These are phyloP conservation scores for Pichia phayaonensis DNA, from an alignment of 805 yeast genomes.

Conservation along the genomic window DNA sequence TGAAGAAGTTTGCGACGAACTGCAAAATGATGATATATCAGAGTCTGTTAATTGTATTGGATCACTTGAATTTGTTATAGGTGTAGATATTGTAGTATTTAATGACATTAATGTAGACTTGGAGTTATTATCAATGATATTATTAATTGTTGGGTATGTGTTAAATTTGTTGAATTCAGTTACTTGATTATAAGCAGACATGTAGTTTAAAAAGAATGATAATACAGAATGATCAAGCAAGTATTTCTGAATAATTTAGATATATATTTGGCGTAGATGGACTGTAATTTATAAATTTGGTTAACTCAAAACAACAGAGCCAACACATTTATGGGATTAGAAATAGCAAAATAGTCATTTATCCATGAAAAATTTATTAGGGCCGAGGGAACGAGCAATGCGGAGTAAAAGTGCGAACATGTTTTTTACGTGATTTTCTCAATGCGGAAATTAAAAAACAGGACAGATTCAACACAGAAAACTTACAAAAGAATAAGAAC, in stretches of 20 bases:
- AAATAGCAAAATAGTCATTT: not conserved
- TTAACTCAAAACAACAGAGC: not conserved
- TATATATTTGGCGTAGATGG: not conserved
- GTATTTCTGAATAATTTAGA: not conserved
- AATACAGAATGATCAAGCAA: not conserved
- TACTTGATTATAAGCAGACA: not conserved
- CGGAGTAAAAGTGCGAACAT: not conserved
- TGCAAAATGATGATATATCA: not conserved
- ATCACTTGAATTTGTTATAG: not conserved
- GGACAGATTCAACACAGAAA: not conserved
- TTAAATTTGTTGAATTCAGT: not conserved
- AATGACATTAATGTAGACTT: not conserved
- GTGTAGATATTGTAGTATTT: not conserved
- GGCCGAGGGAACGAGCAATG: not conserved
- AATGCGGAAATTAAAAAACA: not conserved
- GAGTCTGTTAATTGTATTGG: not conserved
- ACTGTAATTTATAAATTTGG: not conserved
- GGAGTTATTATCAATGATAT: not conserved
- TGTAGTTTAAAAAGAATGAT: not conserved
- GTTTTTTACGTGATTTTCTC: not conserved
- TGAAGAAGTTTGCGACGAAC: constrained; percentile 13
- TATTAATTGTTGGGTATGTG: not conserved
- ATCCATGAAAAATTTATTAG: not conserved
- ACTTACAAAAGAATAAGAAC: not conserved
- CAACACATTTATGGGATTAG: not conserved